These are phyloP conservation scores for Coffea humblotiana DNA, from an alignment of 305 asterid genomes.

Conservation along the genomic window DNA sequence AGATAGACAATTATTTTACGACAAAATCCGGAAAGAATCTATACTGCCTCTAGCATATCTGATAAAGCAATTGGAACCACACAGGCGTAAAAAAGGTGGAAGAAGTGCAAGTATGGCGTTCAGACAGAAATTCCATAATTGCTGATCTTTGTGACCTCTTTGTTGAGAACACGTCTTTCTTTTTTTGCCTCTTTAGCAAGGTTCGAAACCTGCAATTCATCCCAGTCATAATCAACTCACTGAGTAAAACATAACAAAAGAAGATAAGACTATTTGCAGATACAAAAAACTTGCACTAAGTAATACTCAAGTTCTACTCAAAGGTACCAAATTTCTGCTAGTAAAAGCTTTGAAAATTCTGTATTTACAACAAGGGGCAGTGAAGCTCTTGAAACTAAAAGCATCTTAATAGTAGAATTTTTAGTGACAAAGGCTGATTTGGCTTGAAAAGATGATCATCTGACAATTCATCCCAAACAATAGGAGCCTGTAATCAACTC, in stretches of 20 bases:
- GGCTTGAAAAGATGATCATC: too few species aligned
- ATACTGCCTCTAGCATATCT: constrained; percentile 1
- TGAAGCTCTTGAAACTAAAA: not conserved
- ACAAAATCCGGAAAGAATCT: not conserved
- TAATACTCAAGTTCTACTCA: not conserved
- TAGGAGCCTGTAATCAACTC: too few species aligned
- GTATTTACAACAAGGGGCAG: not conserved
- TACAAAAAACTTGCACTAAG: not conserved
- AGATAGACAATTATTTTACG: constrained; percentile 7
- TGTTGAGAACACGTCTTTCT: constrained; percentile 63
- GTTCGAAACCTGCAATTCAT: constrained; percentile 51
- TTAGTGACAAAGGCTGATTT: too few species aligned
- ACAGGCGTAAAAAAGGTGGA: not conserved
- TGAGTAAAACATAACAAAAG: not conserved
- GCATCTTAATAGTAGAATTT: too few species aligned
- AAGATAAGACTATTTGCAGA: not conserved
- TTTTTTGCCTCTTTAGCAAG: constrained; percentile 73
- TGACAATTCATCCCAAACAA: not conserved
- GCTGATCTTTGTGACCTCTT: constrained; percentile 91
- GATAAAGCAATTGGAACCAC: not conserved
- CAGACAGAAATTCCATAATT: constrained; percentile 87
- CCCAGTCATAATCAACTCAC: not conserved
- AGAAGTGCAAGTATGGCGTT: constrained; percentile 19
- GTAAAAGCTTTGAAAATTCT: not conserved
- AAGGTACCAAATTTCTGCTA: too few species aligned